Evolutionary conservation across 441 rosid species (phyloP), one percentile per base, ranked within the genome.

Genomic region (Syzygium malaccense): DNA sequence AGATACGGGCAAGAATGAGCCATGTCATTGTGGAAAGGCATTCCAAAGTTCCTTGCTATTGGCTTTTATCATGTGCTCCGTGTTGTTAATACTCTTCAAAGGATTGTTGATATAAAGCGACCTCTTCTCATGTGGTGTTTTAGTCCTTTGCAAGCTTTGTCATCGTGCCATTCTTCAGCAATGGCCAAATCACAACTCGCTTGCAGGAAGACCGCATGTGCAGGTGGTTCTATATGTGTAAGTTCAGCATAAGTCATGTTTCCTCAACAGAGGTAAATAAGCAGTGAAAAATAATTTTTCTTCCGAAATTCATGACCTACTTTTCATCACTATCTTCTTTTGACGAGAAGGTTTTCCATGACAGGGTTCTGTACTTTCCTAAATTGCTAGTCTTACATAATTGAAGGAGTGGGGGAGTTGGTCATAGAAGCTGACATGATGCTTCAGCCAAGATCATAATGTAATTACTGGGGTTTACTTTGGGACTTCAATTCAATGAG

Each of bases 91-190:
- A 62, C 33, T 62, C 33, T 62, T 0, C 5, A 62, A n/a, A 62
- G 9, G 33, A 62, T n/a, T 62, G 19, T 62, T 7, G 33, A 62
- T n/a, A n/a, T 0, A 4, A 62, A n/a, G 33, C 33, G 0, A 62
- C 1, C 5, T 62, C 33, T 62, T 62, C 68, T 62, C 33, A n/a
- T 62, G 68, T n/a, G 19, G 33, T 62, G 19, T n/a, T 6, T 14
- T 62, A 6, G 68, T n/a, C 68, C 19, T 14, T 0, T 62, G 68
- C 68, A n/a, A 62, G 0, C 68, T n/a, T n/a, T 62, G 33, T 0
- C 2, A 62, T n/a, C 0, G 5, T 62, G 33, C 68, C 14, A 0
- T 14, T 1, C 0, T n/a, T 62, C 14, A 8, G 33, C 68, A n/a
- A n/a, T 10, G 4, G 5, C 10, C 17, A 9, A 62, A 62, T 62